Base-by-base conservation (phyloP, 306 rosid genomes). In the Alnus rubra region DNA sequence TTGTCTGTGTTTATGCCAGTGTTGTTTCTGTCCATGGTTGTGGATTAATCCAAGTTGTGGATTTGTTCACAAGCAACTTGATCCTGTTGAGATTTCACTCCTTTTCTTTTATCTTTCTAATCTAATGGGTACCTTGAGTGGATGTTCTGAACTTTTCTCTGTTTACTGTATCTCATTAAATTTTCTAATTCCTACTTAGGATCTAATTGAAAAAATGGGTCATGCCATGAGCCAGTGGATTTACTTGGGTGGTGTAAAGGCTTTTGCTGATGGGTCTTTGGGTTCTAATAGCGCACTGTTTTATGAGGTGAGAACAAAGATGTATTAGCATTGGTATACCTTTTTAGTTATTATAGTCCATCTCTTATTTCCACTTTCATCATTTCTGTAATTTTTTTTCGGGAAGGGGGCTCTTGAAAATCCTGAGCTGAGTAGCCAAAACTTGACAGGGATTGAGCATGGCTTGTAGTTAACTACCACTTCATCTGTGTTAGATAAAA, bases 211-310 rank as follows among this genome's bases (percentile, higher is more conserved):
- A 60, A 87, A 87, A 83, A 82, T 70, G 79, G 96, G 94, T 50
- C 80, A 44, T 35, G 53, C 86, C 44, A 45, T 90, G 81, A 94
- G 93, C 86, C 88, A 92, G 77, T 89, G 96, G 96, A 75, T 94
- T 71, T 90, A 92, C 89, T 78, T 92, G 63, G 98, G 98, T 52
- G 98, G 98, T 75, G 94, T 92, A 74, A 94, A 94, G 86, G 93
- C 91, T 75, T 94, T 94, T 84, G 88, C 84, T 72, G 98, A 94
- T 84, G 98, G 98, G 28, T 92, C 98, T 35, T 72, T 90, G 82
- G 98, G 98, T 77, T 94, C 97, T 70, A 79, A 48, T 48, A 90
- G 94, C 42, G 98, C 98, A 50, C 86, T 94, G 78, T 87, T 94
- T 75, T 85, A 94, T 80, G 94, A 94, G 98, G 98, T 92, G 81